phyloP scores from a whole-genome alignment of 2,329 filamentous ascomycete species.

The Colletotrichum cuscutae region DNA sequence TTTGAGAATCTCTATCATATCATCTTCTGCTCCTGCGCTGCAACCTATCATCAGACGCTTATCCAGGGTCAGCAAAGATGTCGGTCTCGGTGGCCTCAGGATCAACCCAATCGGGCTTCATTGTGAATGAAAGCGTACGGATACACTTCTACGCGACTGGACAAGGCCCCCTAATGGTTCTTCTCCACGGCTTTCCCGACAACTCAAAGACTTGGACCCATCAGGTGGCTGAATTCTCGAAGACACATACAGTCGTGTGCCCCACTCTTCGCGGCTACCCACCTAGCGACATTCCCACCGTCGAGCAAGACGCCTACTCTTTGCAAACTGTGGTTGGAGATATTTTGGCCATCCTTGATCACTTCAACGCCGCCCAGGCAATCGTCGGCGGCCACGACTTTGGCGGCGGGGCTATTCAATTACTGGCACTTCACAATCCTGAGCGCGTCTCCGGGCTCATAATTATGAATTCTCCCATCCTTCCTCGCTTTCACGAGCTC shows the following conservation, averaged over 20 bases:
- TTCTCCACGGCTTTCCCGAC: slow-evolving; percentile 6
- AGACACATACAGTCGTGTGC: not conserved
- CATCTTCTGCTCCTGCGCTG: too few relatives aligned
- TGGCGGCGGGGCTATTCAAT: not conserved
- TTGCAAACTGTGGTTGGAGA: not conserved
- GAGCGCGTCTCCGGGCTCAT: not conserved
- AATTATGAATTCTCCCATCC: not conserved
- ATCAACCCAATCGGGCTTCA: not conserved
- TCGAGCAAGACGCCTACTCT: not conserved
- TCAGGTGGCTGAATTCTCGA: not conserved
- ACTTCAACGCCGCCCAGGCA: not conserved
- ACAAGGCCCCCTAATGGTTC: not conserved
- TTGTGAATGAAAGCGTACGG: not conserved
- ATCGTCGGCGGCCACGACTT: slow-evolving; percentile 2
- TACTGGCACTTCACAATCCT: not conserved
- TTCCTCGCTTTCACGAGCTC: not conserved
- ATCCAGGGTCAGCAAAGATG: too few relatives aligned
- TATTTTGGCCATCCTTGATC: not conserved
- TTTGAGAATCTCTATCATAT: too few relatives aligned
- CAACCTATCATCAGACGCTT: too few relatives aligned
- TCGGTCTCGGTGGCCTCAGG: not conserved
- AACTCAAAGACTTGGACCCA: not conserved
- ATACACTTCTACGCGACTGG: not conserved
- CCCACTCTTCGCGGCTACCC: not conserved
- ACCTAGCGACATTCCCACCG: not conserved